These are phyloP conservation scores for Coemansia sp. DNA, from an alignment of 192 early-diverging fungal genomes.

Conservation along the genomic window DNA sequence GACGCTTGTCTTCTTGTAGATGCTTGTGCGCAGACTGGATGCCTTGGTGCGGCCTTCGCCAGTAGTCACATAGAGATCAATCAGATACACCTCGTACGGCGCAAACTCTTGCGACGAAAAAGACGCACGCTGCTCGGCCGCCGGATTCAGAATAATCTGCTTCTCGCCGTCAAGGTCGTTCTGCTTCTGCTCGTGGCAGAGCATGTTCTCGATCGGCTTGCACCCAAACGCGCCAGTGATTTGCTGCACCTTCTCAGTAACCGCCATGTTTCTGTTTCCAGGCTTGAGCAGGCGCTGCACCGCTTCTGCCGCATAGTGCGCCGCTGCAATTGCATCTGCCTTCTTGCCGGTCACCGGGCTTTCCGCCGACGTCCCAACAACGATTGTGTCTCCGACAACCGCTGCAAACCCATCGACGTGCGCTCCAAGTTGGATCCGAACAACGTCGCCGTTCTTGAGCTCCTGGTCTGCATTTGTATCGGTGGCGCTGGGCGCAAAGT, in stretches of 20 bases:
- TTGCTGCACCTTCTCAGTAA: constrained; percentile 77
- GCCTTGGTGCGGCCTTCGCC: constrained; percentile 84
- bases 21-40: constrained; percentile 75
- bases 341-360: constrained; percentile 69
- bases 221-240: constrained; percentile 78
- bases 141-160: constrained; percentile 90
- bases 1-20: constrained; percentile 85
- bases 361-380: constrained; percentile 77
- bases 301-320: constrained; percentile 81
- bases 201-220: constrained; percentile 91
- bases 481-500: constrained; percentile 80
- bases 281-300: constrained; percentile 84
- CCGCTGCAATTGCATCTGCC: constrained; percentile 88
- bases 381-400: constrained; percentile 77
- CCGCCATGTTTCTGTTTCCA: constrained; percentile 66
- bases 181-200: constrained; percentile 82
- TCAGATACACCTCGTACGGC: constrained; percentile 81
- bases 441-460: constrained; percentile 82
- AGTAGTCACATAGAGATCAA: constrained; percentile 86
- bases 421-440: constrained; percentile 85
- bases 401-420: constrained; percentile 92
- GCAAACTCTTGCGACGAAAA: constrained; percentile 70
- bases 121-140: constrained; percentile 70
- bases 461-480: constrained; percentile 62
- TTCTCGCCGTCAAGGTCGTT: constrained; percentile 91